Evolutionary conservation across 345 rosid genomes (phyloP).

Genomic region (Populus deltoides): DNA sequence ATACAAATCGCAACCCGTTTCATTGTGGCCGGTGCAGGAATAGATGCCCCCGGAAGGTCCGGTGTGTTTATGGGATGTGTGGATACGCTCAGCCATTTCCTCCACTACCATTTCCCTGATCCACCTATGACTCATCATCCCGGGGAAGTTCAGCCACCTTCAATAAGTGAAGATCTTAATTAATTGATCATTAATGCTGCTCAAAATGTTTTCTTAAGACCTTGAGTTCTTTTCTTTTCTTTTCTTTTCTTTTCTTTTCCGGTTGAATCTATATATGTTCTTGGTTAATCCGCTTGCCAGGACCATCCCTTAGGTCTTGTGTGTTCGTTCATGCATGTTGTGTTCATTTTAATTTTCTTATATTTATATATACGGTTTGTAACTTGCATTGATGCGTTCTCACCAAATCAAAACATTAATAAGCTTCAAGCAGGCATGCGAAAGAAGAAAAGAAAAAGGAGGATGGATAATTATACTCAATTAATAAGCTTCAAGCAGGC

Average conservation of each 20-base stretch:
- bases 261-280: no score
- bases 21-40: conserved; percentile 51
- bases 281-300: no score
- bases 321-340: neutral
- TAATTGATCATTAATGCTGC: no score
- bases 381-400: no score
- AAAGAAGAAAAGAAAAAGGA: no score
- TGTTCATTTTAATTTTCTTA: neutral
- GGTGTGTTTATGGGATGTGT: conserved; percentile 50
- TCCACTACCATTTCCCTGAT: neutral
- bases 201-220: no score
- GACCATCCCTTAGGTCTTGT: neutral
- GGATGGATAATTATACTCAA: no score
- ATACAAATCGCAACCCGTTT: conserved; percentile 28
- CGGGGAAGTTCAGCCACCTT: neutral
- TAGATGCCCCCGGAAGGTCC: conserved; percentile 37
- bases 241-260: no score
- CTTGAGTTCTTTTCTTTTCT: neutral
- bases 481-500: no score
- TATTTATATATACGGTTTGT: no score
- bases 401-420: no score
- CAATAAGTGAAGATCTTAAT: neutral
- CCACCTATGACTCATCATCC: conserved; percentile 1
- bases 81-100: conserved; percentile 41
- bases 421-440: no score